phyloP scores from a whole-genome alignment of 805 yeast species.

The Saturnispora zaruensis region DNA sequence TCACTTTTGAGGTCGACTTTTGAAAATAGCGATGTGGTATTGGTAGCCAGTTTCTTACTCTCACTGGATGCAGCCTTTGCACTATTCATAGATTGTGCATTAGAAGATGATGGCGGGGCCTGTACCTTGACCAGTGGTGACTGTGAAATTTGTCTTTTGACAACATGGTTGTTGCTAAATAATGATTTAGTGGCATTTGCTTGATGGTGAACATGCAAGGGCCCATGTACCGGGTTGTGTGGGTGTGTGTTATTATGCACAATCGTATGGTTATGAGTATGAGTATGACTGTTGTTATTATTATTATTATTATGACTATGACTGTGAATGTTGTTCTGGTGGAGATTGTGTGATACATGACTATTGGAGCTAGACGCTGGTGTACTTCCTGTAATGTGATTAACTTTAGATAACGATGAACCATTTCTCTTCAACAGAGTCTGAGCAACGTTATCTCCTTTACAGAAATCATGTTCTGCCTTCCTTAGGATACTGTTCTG shows the following conservation, averaged over 20 bases:
- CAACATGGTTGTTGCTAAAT: conserved; percentile 2
- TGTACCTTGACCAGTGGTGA: neutral
- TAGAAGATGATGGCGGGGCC: neutral
- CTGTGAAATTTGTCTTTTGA: neutral
- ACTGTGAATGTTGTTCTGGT: neutral
- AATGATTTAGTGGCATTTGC: conserved; percentile 2
- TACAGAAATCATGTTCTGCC: neutral
- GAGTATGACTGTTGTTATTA: neutral
- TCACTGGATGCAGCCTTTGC: neutral
- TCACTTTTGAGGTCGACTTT: neutral
- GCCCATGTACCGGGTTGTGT: neutral
- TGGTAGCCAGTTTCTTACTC: neutral
- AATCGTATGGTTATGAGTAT: neutral
- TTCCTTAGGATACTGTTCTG: neutral
- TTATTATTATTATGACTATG: too few relatives aligned
- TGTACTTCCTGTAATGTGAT: neutral
- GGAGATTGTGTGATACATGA: neutral
- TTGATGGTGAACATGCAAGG: neutral
- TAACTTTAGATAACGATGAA: conserved; percentile 1
- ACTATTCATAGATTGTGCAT: too few relatives aligned
- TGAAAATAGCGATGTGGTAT: conserved; percentile 5
- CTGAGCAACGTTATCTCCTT: neutral
- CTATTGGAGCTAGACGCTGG: neutral
- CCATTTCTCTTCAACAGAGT: conserved; percentile 3
- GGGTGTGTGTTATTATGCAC: neutral